phyloP scores from a whole-genome alignment of 345 rosid genomes.

The Eucalyptus tenuipes region DNA sequence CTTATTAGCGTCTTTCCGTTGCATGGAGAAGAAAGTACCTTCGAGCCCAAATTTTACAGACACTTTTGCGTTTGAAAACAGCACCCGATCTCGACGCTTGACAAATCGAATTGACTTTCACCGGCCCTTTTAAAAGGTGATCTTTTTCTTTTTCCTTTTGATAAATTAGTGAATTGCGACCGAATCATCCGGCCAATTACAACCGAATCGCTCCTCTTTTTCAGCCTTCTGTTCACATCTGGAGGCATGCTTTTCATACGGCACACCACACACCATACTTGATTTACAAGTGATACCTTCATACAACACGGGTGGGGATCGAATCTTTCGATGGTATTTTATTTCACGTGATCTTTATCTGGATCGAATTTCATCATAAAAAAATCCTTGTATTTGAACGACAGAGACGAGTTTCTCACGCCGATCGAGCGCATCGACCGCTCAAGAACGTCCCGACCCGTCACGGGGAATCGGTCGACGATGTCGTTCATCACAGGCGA shows the following conservation, averaged over 20 bases:
- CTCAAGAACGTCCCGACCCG: neutral
- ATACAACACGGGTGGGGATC: neutral
- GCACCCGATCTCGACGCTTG: neutral
- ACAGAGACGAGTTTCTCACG: neutral
- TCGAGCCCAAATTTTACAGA: neutral
- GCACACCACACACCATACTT: neutral
- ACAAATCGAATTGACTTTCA: neutral
- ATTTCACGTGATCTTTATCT: neutral
- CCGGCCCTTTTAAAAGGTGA: neutral
- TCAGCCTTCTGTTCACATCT: neutral
- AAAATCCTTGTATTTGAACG: neutral
- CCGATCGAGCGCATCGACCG: rapidly evolving
- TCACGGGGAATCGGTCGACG: neutral
- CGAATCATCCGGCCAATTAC: neutral
- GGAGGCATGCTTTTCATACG: neutral
- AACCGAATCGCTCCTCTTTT: neutral
- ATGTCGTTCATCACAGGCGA: neutral
- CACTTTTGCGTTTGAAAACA: neutral
- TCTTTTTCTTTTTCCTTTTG: neutral
- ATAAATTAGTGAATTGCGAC: neutral
- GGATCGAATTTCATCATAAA: neutral
- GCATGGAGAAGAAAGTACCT: neutral
- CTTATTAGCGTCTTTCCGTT: neutral
- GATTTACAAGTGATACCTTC: neutral
- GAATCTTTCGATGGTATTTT: neutral